Base-by-base conservation (phyloP, 202 grass and related monocot genomes). In the Eragrostis tef region DNA sequence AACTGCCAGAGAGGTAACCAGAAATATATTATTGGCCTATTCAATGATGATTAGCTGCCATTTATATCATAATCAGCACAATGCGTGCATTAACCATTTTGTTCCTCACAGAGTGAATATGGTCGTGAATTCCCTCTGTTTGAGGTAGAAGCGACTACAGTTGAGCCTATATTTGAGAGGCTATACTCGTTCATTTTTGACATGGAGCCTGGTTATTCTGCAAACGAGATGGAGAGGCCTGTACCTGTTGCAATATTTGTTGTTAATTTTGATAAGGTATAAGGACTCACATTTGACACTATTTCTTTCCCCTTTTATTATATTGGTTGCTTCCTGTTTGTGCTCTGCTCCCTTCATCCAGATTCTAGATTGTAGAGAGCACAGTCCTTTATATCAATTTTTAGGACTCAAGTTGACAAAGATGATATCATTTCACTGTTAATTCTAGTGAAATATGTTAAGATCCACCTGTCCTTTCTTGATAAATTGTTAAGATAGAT, bases 161-260 rank as follows among this genome's bases (percentile, higher is more conserved):
- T 95, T 44, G 96, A 98, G 31, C 90, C 88, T 66, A 86, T 91
- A 86, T 98, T 98, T 67, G 60, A 95, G 83, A 91, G 67, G 85
- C 84, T 98, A 44, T 95, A 98, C 73, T 94, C 92, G 16, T 98
- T 95, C 87, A 95, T 98, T 89, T 98, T 98, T 90, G 96, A 95
- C 79, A 74, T 91, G 73, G 90, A 95, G 42, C 78, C 85, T 90
- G 88, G 88, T 80, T 84, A 79, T 89, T 93, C 90, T 85, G 79
- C 90, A 71, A 91, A 84, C 67, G 92, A 95, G 72, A 98, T 91
- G 86, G 89, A 90, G 84, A 90, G 96, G 75, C 88, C 86, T 74
- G 92, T 88, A 26, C 90, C 96, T 84, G 67, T 86, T 85, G 96
- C 92, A 67, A 88, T 98, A 77, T 98, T 98, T 91, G 75, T 98